Conservation (phyloP, 768 basidiomycete species). For the Mycena galericulata region DNA sequence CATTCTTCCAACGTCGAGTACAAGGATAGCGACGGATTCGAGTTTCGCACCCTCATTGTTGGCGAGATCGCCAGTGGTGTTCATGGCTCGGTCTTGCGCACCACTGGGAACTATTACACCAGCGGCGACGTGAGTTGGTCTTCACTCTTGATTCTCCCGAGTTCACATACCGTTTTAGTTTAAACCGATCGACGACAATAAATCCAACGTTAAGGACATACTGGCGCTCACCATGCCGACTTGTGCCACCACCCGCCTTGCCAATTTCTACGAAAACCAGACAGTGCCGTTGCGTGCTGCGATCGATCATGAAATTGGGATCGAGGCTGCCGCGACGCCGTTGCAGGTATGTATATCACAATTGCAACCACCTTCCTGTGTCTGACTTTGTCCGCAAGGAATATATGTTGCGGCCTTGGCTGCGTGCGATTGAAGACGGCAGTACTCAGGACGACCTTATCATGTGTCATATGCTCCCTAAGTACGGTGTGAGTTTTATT, state of each 20-base stretch:
- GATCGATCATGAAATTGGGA: not conserved
- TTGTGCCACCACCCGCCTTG: not conserved
- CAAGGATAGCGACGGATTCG: not conserved
- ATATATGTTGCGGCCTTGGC: not conserved
- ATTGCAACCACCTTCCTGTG: not conserved
- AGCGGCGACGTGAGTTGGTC: not conserved
- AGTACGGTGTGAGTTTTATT: not conserved
- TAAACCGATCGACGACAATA: not conserved
- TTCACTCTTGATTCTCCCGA: not conserved
- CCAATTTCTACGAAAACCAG: not conserved
- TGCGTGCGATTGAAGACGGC: not conserved
- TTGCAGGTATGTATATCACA: not conserved
- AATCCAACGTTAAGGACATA: not conserved
- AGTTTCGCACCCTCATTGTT: not conserved
- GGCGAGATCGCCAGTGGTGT: not conserved
- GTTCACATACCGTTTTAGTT: not conserved
- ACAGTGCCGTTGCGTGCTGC: not conserved
- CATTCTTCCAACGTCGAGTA: not conserved
- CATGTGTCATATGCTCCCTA: not conserved
- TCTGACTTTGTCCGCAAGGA: not conserved
- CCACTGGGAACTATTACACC: not conserved
- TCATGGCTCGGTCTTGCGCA: not conserved
- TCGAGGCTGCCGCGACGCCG: not conserved
- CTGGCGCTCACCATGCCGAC: not conserved
- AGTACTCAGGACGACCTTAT: not conserved